Evolutionary conservation across 2,329 filamentous ascomycete species (phyloP).

Genomic region (Aspergillus udagawae): DNA sequence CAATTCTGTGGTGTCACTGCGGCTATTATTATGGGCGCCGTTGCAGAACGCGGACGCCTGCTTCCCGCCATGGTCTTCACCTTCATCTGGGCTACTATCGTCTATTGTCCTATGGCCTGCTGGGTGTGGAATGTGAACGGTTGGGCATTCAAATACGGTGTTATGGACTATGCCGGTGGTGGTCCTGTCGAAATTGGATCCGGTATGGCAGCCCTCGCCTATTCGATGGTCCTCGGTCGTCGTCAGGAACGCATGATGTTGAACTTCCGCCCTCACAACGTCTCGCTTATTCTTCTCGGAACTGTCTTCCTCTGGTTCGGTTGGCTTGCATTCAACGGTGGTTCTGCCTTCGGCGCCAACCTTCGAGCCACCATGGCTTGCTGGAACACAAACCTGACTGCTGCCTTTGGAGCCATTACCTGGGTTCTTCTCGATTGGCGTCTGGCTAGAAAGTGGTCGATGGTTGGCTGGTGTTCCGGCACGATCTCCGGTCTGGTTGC

Average conservation of each 20-base stretch:
- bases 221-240: constrained; percentile 91
- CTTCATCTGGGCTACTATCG: constrained; percentile 94
- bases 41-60: constrained; percentile 89
- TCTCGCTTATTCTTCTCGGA: constrained; percentile 91
- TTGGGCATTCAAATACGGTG: constrained; percentile 86
- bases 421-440: constrained; percentile 97
- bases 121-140: constrained; percentile 96
- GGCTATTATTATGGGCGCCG: constrained; percentile 84
- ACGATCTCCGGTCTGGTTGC: constrained; percentile 82
- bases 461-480: constrained; percentile 89
- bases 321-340: constrained; percentile 98
- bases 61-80: constrained; percentile 92
- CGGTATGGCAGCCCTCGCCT: constrained; percentile 87
- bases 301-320: constrained; percentile 97
- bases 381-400: constrained; percentile 95
- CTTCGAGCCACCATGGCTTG: constrained; percentile 91
- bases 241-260: constrained; percentile 99
- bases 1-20: constrained; percentile 95
- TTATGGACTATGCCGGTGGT: constrained; percentile 93
- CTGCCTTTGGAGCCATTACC: constrained; percentile 84
- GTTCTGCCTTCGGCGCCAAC: constrained; percentile 90
- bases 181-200: constrained; percentile 97
- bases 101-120: constrained; percentile 95
- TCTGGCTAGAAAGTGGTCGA: constrained; percentile 89
- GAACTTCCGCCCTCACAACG: constrained; percentile 99